phyloP scores from a whole-genome alignment of 2,329 filamentous ascomycete species.

The Penicillium crustosum region DNA sequence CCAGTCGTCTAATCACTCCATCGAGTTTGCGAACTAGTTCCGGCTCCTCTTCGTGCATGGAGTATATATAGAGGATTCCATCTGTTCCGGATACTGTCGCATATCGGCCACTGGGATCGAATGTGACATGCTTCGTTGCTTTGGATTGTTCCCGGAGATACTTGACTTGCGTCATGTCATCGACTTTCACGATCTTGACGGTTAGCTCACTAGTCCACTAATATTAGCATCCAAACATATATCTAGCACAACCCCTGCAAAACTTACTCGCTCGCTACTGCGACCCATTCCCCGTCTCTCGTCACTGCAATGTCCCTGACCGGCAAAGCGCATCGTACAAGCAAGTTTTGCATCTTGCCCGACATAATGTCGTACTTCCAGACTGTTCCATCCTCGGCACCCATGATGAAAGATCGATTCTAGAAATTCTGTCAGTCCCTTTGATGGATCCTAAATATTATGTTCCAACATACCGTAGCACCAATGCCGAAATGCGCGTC shows the following conservation, averaged over 20 bases:
- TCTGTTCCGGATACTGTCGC: conserved; percentile 83
- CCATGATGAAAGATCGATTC: conserved; percentile 83
- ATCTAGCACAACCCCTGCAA: neutral
- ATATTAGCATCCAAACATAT: conserved; percentile 11
- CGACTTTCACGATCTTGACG: conserved; percentile 82
- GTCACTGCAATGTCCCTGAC: conserved; percentile 84
- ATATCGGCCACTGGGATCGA: conserved; percentile 75
- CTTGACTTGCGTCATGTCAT: conserved; percentile 73
- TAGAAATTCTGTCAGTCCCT: conserved; percentile 29
- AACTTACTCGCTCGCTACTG: conserved; percentile 84
- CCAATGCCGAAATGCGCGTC: conserved; percentile 82
- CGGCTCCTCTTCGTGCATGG: conserved; percentile 72
- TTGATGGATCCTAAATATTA: neutral
- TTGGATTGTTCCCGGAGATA: conserved; percentile 80
- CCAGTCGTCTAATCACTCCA: conserved; percentile 75
- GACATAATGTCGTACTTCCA: conserved; percentile 82
- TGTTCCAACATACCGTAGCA: conserved; percentile 56
- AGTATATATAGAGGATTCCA: conserved; percentile 88
- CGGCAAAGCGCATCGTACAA: conserved; percentile 80
- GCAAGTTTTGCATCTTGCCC: conserved; percentile 69
- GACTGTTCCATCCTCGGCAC: conserved; percentile 93
- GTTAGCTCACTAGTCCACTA: conserved; percentile 65
- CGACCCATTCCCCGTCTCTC: conserved; percentile 79
- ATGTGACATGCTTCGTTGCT: conserved; percentile 87
- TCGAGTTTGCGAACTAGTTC: conserved; percentile 81